These are phyloP conservation scores for Scopulariopsis brevicaulis DNA, from an alignment of 2,329 filamentous ascomycete species.

Conservation along the genomic window DNA sequence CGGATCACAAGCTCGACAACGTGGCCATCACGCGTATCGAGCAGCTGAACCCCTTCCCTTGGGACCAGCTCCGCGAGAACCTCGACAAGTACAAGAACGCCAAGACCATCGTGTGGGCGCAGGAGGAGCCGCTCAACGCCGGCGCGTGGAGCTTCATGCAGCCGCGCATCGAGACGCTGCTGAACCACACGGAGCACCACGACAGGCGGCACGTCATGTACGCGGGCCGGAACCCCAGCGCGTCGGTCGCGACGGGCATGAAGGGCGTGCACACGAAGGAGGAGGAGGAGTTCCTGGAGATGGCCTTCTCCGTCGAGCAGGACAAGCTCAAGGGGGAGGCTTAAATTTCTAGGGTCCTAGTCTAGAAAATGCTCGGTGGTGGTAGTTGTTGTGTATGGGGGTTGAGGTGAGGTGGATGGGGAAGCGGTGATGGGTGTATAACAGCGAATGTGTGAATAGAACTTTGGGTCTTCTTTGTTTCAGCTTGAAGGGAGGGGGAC, in stretches of 20 bases:
- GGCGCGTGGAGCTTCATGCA: conserved; percentile 97
- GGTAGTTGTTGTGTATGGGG: background rate
- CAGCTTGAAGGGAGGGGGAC: background rate
- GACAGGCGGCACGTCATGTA: conserved; percentile 95
- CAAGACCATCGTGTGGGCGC: conserved; percentile 92
- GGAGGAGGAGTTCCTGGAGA: conserved; percentile 70
- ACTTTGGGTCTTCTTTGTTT: background rate
- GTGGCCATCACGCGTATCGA: conserved; percentile 92
- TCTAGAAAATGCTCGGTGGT: background rate
- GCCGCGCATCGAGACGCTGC: conserved; percentile 88
- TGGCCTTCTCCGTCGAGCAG: conserved; percentile 52
- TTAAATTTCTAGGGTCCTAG: background rate
- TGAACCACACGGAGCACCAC: conserved; percentile 89
- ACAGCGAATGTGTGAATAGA: background rate
- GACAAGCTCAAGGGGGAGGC: conserved; percentile 57
- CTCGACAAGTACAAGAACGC: conserved; percentile 95
- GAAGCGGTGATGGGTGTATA: background rate
- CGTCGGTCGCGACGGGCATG: conserved; percentile 84
- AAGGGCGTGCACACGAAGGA: conserved; percentile 86
- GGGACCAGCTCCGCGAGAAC: conserved; percentile 94
- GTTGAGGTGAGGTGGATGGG: background rate
- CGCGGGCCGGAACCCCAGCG: conserved; percentile 85
- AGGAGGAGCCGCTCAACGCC: conserved; percentile 96
- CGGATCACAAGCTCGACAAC: conserved; percentile 75
- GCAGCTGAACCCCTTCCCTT: conserved; percentile 98